Conservation (phyloP, 2,329 filamentous ascomycete species). For the Hymenoscyphus linearis region DNA sequence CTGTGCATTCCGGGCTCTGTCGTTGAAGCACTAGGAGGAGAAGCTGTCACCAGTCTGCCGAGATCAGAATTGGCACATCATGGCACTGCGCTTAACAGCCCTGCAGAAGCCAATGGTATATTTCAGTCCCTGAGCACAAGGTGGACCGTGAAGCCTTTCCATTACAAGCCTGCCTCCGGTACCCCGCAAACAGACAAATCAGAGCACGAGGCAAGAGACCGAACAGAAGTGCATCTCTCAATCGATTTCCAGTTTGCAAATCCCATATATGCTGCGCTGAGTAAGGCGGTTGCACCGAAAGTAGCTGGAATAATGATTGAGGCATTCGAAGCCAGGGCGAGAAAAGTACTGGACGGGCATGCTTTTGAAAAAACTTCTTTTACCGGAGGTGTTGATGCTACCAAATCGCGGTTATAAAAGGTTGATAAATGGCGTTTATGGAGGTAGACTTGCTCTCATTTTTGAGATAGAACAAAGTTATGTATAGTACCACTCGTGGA, state of each 20-base stretch:
- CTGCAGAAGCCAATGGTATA: slow-evolving; percentile 43
- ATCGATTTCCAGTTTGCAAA: slow-evolving; percentile 84
- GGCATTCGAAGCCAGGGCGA: slow-evolving; percentile 82
- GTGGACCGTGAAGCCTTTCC: slow-evolving; percentile 57
- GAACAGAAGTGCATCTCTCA: slow-evolving; percentile 69
- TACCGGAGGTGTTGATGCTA: neutral
- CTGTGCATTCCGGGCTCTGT: slow-evolving; percentile 67
- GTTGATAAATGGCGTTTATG: neutral
- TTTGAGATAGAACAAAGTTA: neutral
- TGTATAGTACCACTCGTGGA: neutral
- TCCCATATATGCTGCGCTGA: slow-evolving; percentile 80
- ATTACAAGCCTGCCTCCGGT: slow-evolving; percentile 39
- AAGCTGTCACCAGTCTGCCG: slow-evolving; percentile 41
- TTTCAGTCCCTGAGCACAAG: slow-evolving; percentile 65
- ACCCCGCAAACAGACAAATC: slow-evolving; percentile 29
- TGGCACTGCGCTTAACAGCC: slow-evolving; percentile 34
- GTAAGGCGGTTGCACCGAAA: slow-evolving; percentile 74
- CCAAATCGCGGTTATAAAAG: neutral
- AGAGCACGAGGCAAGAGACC: slow-evolving; percentile 33
- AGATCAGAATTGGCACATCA: slow-evolving; percentile 37
- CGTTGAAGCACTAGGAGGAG: slow-evolving; percentile 73
- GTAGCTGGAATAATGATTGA: slow-evolving; percentile 85
- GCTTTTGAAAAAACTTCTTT: too few species aligned
- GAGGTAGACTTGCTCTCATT: neutral
- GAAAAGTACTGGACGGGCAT: slow-evolving; percentile 43